A percentile compares a stretch with the other conserved stretches of the same genome.
phyloP scores from a whole-genome alignment of 2,329 filamentous ascomycete genomes.

The Ophiocordyceps camponoti-floridani region DNA sequence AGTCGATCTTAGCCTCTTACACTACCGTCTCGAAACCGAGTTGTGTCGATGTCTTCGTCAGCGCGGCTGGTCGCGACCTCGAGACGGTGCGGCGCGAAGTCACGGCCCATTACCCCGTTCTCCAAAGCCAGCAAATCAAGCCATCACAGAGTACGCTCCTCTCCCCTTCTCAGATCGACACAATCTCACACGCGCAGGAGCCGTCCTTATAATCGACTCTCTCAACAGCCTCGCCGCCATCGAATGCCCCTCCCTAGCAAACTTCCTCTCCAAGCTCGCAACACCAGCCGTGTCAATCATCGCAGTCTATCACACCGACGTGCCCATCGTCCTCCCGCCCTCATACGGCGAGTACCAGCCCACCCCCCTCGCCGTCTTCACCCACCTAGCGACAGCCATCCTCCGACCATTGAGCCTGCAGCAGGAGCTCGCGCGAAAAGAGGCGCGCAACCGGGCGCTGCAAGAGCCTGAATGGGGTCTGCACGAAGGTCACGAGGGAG shows the following conservation, averaged over 20 bases:
- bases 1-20: slow-evolving; percentile 63
- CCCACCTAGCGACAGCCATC: slow-evolving; percentile 78
- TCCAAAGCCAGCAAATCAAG: slow-evolving; percentile 6
- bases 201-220: slow-evolving; percentile 63
- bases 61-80: slow-evolving; percentile 40
- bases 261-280: slow-evolving; percentile 53
- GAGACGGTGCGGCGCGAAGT: slow-evolving; percentile 42
- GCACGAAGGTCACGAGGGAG: slow-evolving; percentile 58
- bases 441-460: slow-evolving; percentile 58
- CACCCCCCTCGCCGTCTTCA: slow-evolving; percentile 51
- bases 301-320: slow-evolving; percentile 67
- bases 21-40: slow-evolving; percentile 48
- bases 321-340: slow-evolving; percentile 36
- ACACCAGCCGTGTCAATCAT: slow-evolving; percentile 53
- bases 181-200: slow-evolving; percentile 26
- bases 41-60: slow-evolving; percentile 50
- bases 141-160: background rate
- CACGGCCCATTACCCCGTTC: slow-evolving; percentile 25
- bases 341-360: slow-evolving; percentile 41
- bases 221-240: slow-evolving; percentile 47
- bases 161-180: too few species aligned
- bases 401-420: slow-evolving; percentile 55
- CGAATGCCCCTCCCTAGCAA: slow-evolving; percentile 37
- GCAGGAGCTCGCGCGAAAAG: slow-evolving; percentile 57
- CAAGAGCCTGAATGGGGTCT: slow-evolving; percentile 66